Base-by-base conservation (phyloP, 129 eudicot genomes). In the Centrapalus pauciflorus region DNA sequence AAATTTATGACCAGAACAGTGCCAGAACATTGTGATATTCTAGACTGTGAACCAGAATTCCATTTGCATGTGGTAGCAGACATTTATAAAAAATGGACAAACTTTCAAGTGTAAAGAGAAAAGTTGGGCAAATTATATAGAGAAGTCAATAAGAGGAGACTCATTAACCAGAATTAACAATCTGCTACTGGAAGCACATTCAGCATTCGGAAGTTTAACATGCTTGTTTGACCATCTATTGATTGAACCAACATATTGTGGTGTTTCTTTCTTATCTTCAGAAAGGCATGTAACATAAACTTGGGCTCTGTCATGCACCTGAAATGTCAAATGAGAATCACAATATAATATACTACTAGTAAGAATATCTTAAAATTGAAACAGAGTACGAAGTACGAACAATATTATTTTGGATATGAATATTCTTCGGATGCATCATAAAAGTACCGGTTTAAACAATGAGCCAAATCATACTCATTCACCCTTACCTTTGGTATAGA, bases 301-400 rank as follows among this genome's bases (percentile, higher is more conserved):
- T 74, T 88, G 98, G 61, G 95, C 98, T 78, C 98, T 89, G 73
- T 92, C 98, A 75, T 92, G 96, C 76, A 92, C 96, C 98, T 92
- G 85, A 69, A 71, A 63, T 68, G 13, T 9, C 41, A 6, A 55
- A 17, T 20, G 37, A 26, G 30, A 41, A 61, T 23, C 7, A 13
- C 34, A 14, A 12, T 11, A 76, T 55, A 50, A 23, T 40, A 61
- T 40, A 38, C 27, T 37, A 54, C 33, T 1, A n/a, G 51, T 43
- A 43, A 19, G 16, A n/a, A 16, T 43, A 43, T 43, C 51, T 43
- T 43, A 3, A 43, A 43, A 14, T 1, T 4, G 16, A 43, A 43
- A 14, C 21, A 4, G 40, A 14, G 51, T 14, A 43, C 16, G 51
- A 43, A 14, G 19, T n/a, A n/a, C n/a, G n/a, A n/a, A n/a, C n/a